These are phyloP conservation scores for Pugionium dolabratum DNA, from an alignment of 345 rosid genomes.

Conservation along the genomic window DNA sequence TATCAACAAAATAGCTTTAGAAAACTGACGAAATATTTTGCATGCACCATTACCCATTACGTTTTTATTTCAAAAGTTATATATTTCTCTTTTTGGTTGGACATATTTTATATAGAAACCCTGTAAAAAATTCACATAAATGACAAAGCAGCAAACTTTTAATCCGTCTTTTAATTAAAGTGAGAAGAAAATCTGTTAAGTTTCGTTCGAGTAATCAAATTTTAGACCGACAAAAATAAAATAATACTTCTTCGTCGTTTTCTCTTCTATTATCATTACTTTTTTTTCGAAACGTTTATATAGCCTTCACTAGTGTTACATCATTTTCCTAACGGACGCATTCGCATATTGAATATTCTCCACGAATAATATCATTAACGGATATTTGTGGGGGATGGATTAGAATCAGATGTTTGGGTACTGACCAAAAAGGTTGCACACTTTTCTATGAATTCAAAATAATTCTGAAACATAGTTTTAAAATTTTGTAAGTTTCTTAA, in stretches of 20 bases:
- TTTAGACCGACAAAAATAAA: background rate
- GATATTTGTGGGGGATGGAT: constrained; percentile 32
- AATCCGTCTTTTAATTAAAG: constrained; percentile 1
- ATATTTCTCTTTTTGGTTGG: no score
- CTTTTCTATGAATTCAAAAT: background rate
- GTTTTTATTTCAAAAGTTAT: no score
- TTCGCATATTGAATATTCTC: constrained; percentile 35
- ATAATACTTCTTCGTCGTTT: no score
- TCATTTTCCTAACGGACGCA: constrained; percentile 39
- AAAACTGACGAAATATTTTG: no score
- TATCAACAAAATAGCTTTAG: no score
- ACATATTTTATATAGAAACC: no score
- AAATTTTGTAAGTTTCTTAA: background rate
- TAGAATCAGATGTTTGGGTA: constrained; percentile 31
- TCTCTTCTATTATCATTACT: no score
- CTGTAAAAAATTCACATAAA: background rate
- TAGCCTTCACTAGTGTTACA: background rate
- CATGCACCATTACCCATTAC: no score
- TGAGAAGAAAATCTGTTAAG: background rate
- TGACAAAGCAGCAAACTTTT: constrained; percentile 1
- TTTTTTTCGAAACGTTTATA: no score
- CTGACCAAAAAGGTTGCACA: constrained; percentile 1
- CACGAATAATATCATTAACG: constrained; percentile 27
- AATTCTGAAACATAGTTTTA: background rate
- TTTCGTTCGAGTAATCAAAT: constrained; percentile 15